Percentiles rank a stretch among this genome's conserved stretches.
Conservation (phyloP, 108 stramenopile species). For the Fragilaria crotonensis region DNA sequence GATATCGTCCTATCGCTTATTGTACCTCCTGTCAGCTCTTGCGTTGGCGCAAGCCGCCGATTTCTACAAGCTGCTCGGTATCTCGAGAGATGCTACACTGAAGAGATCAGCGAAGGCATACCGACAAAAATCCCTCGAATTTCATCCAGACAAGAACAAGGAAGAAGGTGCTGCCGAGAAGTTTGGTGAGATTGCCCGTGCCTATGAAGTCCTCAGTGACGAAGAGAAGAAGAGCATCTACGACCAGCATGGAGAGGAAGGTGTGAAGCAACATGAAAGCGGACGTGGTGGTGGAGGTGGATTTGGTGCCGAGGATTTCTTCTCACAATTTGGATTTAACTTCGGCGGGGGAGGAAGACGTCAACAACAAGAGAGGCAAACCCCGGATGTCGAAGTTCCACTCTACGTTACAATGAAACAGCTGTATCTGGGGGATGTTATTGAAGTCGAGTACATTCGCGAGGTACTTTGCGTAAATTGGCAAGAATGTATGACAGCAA, state of each 20-base stretch:
- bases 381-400: slow-evolving; percentile 91
- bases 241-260: slow-evolving; percentile 95
- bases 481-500: slow-evolving; percentile 83
- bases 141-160: slow-evolving; percentile 94
- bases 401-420: slow-evolving; percentile 87
- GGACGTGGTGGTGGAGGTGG: slow-evolving; percentile 62
- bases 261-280: slow-evolving; percentile 89
- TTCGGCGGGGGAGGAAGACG: slow-evolving; percentile 68
- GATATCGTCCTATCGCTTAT: neutral
- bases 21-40: slow-evolving; percentile 14
- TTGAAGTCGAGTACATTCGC: slow-evolving; percentile 88
- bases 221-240: slow-evolving; percentile 91
- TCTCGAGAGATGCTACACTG: slow-evolving; percentile 49
- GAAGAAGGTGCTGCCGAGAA: slow-evolving; percentile 82
- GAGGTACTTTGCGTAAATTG: slow-evolving; percentile 88
- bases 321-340: slow-evolving; percentile 70
- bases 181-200: slow-evolving; percentile 93
- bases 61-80: slow-evolving; percentile 76
- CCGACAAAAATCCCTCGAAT: slow-evolving; percentile 85
- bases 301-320: slow-evolving; percentile 75
- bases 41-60: slow-evolving; percentile 28
- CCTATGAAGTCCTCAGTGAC: slow-evolving; percentile 95
- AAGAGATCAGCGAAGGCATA: slow-evolving; percentile 96
- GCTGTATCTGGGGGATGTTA: slow-evolving; percentile 84
- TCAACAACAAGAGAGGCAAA: slow-evolving; percentile 66